These are phyloP conservation scores for Oryza glaberrima DNA, from an alignment of 176 grass and related monocot genomes.

Conservation along the genomic window DNA sequence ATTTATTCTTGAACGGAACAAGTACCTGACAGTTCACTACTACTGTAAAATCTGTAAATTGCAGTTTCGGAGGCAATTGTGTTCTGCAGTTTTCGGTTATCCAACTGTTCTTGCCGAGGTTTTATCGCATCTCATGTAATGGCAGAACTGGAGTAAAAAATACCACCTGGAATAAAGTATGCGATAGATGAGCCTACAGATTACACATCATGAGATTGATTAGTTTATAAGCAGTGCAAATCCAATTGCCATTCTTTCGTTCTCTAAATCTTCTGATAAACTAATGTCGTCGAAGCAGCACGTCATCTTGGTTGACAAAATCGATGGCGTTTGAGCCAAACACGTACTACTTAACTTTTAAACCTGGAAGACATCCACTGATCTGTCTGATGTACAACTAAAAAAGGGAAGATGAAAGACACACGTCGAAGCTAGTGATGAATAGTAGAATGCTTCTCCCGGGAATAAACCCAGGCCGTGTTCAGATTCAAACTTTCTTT, in stretches of 20 bases:
- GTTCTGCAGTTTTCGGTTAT: neutral
- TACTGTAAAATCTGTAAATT: neutral
- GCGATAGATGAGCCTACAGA: neutral
- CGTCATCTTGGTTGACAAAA: neutral
- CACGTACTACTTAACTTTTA: neutral
- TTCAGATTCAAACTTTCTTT: too few relatives aligned
- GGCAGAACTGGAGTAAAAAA: neutral
- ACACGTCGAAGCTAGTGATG: neutral
- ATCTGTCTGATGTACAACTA: too few relatives aligned
- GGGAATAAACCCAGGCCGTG: neutral
- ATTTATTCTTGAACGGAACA: too few relatives aligned
- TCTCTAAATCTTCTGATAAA: neutral
- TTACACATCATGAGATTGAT: neutral
- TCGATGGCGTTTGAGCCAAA: neutral
- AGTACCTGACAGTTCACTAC: too few relatives aligned
- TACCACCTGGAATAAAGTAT: neutral
- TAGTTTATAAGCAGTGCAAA: neutral
- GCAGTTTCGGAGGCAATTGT: neutral
- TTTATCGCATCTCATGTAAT: neutral
- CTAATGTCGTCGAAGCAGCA: neutral
- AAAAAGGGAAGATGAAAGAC: neutral
- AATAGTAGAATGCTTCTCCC: neutral
- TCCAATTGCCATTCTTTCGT: neutral
- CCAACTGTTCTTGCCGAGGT: neutral
- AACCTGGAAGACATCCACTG: neutral